A percentile compares a stretch with the other conserved stretches of the same genome.
Evolutionary conservation across 2,329 filamentous ascomycete genomes (phyloP).

Genomic region (Penicillium sp.): DNA sequence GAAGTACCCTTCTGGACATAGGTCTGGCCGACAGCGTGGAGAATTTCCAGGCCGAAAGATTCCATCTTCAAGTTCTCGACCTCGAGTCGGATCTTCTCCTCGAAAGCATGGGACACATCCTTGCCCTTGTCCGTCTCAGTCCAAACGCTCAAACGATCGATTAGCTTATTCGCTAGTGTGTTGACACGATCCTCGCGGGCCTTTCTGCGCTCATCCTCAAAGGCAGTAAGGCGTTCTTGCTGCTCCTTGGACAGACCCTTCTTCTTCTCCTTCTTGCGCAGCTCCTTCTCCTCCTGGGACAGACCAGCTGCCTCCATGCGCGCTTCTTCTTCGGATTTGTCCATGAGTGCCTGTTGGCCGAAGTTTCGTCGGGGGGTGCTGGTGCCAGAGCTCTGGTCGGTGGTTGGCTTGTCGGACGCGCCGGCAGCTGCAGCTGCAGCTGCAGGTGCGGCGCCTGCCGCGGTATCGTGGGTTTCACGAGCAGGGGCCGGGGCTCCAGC

Average conservation of each 20-base stretch:
- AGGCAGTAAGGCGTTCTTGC: constrained; percentile 78
- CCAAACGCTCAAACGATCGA: constrained; percentile 87
- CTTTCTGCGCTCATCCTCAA: constrained; percentile 73
- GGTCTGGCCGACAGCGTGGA: constrained; percentile 86
- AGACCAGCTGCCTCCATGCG: constrained; percentile 56
- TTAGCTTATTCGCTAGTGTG: constrained; percentile 70
- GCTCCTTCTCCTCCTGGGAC: constrained; percentile 63
- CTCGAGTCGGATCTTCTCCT: constrained; percentile 87
- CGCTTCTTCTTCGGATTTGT: constrained; percentile 71
- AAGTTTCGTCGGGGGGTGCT: constrained; percentile 50
- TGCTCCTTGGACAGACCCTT: constrained; percentile 86
- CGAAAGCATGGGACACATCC: constrained; percentile 81
- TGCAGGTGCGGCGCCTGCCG: constrained; percentile 45
- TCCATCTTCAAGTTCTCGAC: constrained; percentile 99
- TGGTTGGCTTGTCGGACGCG: constrained; percentile 16
- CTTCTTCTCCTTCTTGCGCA: constrained; percentile 77
- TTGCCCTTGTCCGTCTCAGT: constrained; percentile 86
- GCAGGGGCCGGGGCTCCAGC: constrained; percentile 19
- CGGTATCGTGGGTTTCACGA: constrained; percentile 44
- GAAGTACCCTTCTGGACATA: constrained; percentile 81
- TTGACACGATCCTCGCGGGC: constrained; percentile 85
- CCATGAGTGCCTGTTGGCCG: constrained; percentile 76
- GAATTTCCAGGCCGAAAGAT: constrained; percentile 89
- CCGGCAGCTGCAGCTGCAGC: constrained; percentile 18
- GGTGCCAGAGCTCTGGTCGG: constrained; percentile 32